Conservation (phyloP, 371 early-diverging fungal genomes). For the Mucor irregularis region DNA sequence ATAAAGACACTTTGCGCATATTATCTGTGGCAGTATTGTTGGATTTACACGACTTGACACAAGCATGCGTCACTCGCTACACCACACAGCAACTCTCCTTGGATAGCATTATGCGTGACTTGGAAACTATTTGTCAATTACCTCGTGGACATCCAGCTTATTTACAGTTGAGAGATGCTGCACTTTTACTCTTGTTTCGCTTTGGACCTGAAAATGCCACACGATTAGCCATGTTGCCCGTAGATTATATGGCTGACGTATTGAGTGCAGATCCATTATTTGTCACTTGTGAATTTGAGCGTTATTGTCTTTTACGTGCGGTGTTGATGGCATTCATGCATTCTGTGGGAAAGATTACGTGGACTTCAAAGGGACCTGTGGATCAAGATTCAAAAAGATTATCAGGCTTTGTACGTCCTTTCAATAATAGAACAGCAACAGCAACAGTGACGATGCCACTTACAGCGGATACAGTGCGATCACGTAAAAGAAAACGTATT, state of each 20-base stretch:
- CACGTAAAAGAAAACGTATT: slow-evolving; percentile 43
- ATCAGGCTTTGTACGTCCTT: slow-evolving; percentile 40
- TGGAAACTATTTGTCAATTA: slow-evolving; percentile 47
- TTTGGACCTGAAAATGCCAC: slow-evolving; percentile 39
- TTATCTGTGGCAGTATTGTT: slow-evolving; percentile 40
- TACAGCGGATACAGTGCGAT: slow-evolving; percentile 28
- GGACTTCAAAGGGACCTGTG: slow-evolving; percentile 40
- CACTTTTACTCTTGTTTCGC: slow-evolving; percentile 38
- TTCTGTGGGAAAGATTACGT: slow-evolving; percentile 45
- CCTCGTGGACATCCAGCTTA: slow-evolving; percentile 37
- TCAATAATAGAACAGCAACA: background rate
- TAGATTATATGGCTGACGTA: slow-evolving; percentile 51
- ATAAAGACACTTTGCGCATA: slow-evolving; percentile 38
- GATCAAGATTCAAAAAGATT: slow-evolving; percentile 43
- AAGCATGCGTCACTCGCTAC: slow-evolving; percentile 39
- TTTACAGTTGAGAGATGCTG: slow-evolving; percentile 41
- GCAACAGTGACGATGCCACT: background rate
- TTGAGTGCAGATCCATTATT: slow-evolving; percentile 45
- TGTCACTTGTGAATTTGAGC: slow-evolving; percentile 40
- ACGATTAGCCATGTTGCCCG: slow-evolving; percentile 35
- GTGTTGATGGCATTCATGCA: slow-evolving; percentile 42
- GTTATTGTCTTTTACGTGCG: slow-evolving; percentile 36
- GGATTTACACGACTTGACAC: slow-evolving; percentile 38
- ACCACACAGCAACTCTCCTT: slow-evolving; percentile 35
- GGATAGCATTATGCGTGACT: slow-evolving; percentile 39